Conservation (phyloP, 306 rosid species). For the Hippophae tibetana region DNA sequence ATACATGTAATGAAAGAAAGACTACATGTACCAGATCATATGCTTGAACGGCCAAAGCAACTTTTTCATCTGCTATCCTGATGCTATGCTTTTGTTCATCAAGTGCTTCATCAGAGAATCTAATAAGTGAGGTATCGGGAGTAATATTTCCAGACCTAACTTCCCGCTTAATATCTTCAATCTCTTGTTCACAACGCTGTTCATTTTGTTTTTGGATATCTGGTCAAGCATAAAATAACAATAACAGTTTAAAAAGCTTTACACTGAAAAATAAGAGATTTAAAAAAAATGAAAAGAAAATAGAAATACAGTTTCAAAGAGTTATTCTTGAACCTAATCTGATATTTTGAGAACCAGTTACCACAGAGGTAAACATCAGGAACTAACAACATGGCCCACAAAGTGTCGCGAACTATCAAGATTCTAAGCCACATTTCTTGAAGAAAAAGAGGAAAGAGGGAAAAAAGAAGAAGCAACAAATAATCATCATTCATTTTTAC, state of each 20-base stretch:
- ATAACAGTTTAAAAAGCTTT: not conserved
- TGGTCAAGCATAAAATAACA: slow-evolving; percentile 33
- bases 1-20: slow-evolving; percentile 2
- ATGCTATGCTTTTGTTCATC: slow-evolving; percentile 97
- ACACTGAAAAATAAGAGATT: not conserved
- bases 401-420: too few species aligned
- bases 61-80: slow-evolving; percentile 89
- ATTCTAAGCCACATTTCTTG: too few species aligned
- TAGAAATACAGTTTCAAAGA: not conserved
- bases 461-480: too few species aligned
- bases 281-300: not conserved
- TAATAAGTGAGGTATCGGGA: slow-evolving; percentile 45
- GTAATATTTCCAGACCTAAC: slow-evolving; percentile 67
- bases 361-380: too few species aligned
- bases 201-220: slow-evolving; percentile 80
- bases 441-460: too few species aligned
- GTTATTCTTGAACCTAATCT: too few species aligned
- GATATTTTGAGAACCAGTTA: too few species aligned
- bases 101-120: slow-evolving; percentile 88
- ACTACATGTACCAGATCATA: slow-evolving; percentile 73
- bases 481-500: too few species aligned
- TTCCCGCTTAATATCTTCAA: slow-evolving; percentile 68
- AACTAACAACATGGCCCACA: too few species aligned
- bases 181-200: slow-evolving; percentile 80
- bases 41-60: slow-evolving; percentile 79